Evolutionary conservation across 257 asterid species (phyloP).

Genomic region (Lithospermum erythrorhizon): DNA sequence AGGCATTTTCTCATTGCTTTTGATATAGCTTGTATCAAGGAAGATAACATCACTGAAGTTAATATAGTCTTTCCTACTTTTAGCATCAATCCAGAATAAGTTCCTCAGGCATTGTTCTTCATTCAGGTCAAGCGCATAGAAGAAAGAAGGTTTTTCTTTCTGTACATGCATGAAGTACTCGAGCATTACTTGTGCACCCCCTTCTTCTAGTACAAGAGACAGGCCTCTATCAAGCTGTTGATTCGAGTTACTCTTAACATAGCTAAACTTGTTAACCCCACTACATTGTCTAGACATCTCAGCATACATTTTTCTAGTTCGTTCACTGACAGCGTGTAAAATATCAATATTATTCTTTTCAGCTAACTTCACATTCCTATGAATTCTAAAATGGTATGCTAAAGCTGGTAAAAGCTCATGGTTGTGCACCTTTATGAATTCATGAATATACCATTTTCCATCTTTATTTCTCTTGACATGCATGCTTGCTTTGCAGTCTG

Average conservation of each 20-base stretch:
- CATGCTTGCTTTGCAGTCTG: constrained; percentile 96
- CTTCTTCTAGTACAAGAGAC: constrained; percentile 66
- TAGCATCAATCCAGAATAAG: constrained; percentile 91
- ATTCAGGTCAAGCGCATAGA: constrained; percentile 74
- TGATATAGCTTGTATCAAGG: constrained; percentile 63
- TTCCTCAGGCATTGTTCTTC: constrained; percentile 82
- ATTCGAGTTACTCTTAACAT: constrained; percentile 34
- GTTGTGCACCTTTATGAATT: constrained; percentile 80
- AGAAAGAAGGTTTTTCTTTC: constrained; percentile 64
- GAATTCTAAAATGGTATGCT: constrained; percentile 91
- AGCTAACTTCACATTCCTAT: constrained; percentile 72
- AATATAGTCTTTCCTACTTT: constrained; percentile 66
- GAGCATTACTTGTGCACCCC: constrained; percentile 72
- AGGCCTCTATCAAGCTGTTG: constrained; percentile 51
- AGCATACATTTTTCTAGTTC: constrained; percentile 90
- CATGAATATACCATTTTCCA: constrained; percentile 92
- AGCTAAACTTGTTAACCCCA: constrained; percentile 25
- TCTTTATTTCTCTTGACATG: constrained; percentile 84
- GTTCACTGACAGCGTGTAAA: constrained; percentile 85
- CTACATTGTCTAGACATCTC: constrained; percentile 84
- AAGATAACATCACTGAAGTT: constrained; percentile 70
- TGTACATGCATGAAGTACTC: constrained; percentile 75
- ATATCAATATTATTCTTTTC: constrained; percentile 88
- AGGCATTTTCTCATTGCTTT: constrained; percentile 77
- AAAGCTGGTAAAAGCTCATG: constrained; percentile 95